Evolutionary conservation across 768 basidiomycete species (phyloP), one percentile per base, ranked within the genome.

Genomic region (Cubamyces lactineus): DNA sequence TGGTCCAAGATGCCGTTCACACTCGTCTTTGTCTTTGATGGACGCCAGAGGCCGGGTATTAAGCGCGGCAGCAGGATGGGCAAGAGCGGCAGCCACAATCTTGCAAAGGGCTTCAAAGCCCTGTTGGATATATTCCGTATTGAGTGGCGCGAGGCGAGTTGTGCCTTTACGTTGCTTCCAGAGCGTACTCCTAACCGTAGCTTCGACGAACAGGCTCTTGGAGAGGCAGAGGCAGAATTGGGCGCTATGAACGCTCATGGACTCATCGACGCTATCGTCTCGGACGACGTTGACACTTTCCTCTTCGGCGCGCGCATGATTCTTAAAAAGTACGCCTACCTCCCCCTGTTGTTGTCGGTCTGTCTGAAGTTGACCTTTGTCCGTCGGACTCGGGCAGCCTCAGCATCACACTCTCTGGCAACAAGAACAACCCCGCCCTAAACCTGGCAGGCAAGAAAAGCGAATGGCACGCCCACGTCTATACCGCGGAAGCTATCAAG

Each of bases 171-270:
- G 5, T 16, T 24, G 5, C 9, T 55, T 12, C 39, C 11, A 11
- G 34, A 11, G 34, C 34, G 34, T n/a, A 28, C 7, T 26, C 15
- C 43, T 47, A n/a, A 28, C 23, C 17, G 6, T 34, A 40, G 6
- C 2, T 5, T 19, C 46, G 17, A 48, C 1, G 48, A 12, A 13
- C 13, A 80, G 79, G 80, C 81, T 6, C 74, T 74, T 12, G 81
- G 80, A 26, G 80, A 82, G 69, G 82, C 81, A 1, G 81, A 83
- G 61, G 81, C 82, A 0, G 80, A 84, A 60, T 74, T 83, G 1
- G 81, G 80, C 1, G 64, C 71, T 12, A 77, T 84, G 64, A 79
- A 78, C 51, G 54, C 62, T 2, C 52, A 61, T 26, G 77, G 76
- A 8, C 58, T 72, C 52, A 77, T 85, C 19, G 82, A 84, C 63